A percentile compares a stretch with the other conserved stretches of the same genome.
phyloP scores from a whole-genome alignment of 1,139 yeast species.

The Protomyces lactucae-debilis region DNA sequence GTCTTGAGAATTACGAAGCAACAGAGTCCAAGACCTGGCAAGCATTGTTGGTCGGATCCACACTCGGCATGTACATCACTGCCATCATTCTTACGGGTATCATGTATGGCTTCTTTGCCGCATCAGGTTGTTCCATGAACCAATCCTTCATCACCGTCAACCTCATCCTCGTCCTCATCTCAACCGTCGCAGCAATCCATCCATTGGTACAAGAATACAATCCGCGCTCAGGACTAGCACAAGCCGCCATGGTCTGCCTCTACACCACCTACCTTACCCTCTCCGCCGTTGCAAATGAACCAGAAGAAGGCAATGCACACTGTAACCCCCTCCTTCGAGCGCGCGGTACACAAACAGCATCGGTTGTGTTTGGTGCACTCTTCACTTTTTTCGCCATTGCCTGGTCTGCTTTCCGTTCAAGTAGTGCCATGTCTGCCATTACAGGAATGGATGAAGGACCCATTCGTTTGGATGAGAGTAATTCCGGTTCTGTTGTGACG shows the following conservation, averaged over 20 bases:
- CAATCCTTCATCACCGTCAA: constrained; percentile 80
- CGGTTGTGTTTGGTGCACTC: constrained; percentile 82
- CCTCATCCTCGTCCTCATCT: constrained; percentile 56
- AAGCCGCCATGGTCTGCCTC: constrained; percentile 89
- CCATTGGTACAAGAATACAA: constrained; percentile 86
- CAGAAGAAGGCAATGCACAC: constrained; percentile 64
- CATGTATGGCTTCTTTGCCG: constrained; percentile 77
- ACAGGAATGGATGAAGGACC: constrained; percentile 9
- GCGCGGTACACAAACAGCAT: constrained; percentile 81
- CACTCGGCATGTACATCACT: constrained; percentile 73
- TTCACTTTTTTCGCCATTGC: constrained; percentile 95
- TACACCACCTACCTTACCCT: constrained; percentile 88
- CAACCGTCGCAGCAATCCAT: constrained; percentile 68
- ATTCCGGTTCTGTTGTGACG: constrained; percentile 38
- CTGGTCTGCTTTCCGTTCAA: constrained; percentile 95
- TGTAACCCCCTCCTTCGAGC: constrained; percentile 92
- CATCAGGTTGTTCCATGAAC: constrained; percentile 83
- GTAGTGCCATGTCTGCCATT: constrained; percentile 49
- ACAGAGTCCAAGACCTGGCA: constrained; percentile 81
- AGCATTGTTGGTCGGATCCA: constrained; percentile 74
- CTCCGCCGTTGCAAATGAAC: constrained; percentile 94
- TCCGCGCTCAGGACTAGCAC: constrained; percentile 95
- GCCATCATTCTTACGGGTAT: constrained; percentile 65
- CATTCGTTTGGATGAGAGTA: constrained; percentile 34
- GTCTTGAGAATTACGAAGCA: constrained; percentile 81